A percentile compares a stretch with the other conserved stretches of the same genome.
phyloP scores from a whole-genome alignment of 1,284 basidiomycete species.

The Kwoniella shivajii region DNA sequence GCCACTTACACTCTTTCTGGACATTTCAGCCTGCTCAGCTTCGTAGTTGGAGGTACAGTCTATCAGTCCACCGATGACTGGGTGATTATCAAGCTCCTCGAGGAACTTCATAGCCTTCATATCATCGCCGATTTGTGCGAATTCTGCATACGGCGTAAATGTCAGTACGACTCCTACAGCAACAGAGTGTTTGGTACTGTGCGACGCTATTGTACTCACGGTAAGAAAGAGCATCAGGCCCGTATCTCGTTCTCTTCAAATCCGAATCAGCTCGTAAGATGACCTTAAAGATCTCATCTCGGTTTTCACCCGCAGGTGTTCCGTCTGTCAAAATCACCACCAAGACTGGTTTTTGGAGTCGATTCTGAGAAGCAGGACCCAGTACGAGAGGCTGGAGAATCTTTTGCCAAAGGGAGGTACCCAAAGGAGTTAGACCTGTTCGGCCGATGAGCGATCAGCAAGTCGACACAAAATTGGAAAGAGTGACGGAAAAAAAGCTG shows the following conservation, averaged over 20 bases:
- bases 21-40: conserved; percentile 54
- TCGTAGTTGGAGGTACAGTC: conserved; percentile 55
- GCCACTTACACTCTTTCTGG: conserved; percentile 41
- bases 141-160: conserved; percentile 30
- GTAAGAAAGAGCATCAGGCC: conserved; percentile 55
- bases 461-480: not conserved
- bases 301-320: conserved; percentile 54
- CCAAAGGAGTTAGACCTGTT: conserved; percentile 53
- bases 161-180: not conserved
- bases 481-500: not conserved
- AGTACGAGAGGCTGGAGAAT: conserved; percentile 56
- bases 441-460: not conserved
- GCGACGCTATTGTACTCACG: conserved; percentile 35
- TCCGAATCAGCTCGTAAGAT: conserved; percentile 51
- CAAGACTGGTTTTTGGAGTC: conserved; percentile 55
- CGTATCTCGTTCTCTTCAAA: conserved; percentile 52
- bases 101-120: conserved; percentile 55
- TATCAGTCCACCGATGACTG: conserved; percentile 52
- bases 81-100: conserved; percentile 55
- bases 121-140: conserved; percentile 57
- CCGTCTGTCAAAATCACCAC: conserved; percentile 53
- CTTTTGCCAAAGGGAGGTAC: conserved; percentile 55
- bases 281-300: conserved; percentile 52
- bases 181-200: conserved; percentile 1
- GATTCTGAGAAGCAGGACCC: conserved; percentile 49